Conservation (phyloP, 2,329 filamentous ascomycete species). For the Pseudopyricularia cyperi region DNA sequence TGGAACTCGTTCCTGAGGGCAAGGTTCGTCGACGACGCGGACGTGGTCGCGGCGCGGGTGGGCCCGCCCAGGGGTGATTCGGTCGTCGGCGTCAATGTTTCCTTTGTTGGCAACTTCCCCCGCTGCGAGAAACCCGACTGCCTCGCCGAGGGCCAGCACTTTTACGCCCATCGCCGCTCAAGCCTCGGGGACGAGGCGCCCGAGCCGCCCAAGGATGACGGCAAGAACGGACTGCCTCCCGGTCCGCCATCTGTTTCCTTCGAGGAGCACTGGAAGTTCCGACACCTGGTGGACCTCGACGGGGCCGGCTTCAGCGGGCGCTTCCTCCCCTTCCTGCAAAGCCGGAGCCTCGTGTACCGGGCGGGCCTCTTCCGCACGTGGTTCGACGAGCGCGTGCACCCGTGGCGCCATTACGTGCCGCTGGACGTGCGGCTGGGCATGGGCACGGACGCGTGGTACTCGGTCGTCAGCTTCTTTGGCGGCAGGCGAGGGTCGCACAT, state of each 20-base stretch:
- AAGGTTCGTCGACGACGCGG: slow-evolving; percentile 39
- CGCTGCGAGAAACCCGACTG: slow-evolving; percentile 21
- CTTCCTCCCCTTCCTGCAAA: slow-evolving; percentile 36
- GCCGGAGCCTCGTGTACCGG: slow-evolving; percentile 40
- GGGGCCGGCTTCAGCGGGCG: slow-evolving; percentile 37
- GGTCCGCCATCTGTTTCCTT: slow-evolving; percentile 14
- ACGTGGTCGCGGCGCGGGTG: slow-evolving; percentile 4
- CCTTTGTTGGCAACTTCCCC: slow-evolving; percentile 23
- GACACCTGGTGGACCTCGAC: slow-evolving; percentile 47
- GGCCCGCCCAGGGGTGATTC: background rate
- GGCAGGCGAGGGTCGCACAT: slow-evolving; percentile 10
- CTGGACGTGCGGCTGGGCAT: slow-evolving; percentile 30
- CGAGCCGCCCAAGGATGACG: background rate
- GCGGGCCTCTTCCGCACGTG: slow-evolving; percentile 50
- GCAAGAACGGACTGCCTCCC: background rate
- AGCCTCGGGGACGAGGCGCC: background rate
- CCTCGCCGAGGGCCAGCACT: slow-evolving; percentile 15
- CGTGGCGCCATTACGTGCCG: slow-evolving; percentile 53
- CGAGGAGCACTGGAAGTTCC: slow-evolving; percentile 26
- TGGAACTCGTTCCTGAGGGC: slow-evolving; percentile 49
- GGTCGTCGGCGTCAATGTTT: slow-evolving; percentile 15
- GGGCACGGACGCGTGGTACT: slow-evolving; percentile 10
- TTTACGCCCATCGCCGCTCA: slow-evolving; percentile 13
- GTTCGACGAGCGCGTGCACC: slow-evolving; percentile 47
- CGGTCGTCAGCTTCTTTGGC: slow-evolving; percentile 15